These are phyloP conservation scores for Climacium dendroides DNA, from an alignment of 225 moss, liverwort and hornwort genomes.

Conservation along the genomic window DNA sequence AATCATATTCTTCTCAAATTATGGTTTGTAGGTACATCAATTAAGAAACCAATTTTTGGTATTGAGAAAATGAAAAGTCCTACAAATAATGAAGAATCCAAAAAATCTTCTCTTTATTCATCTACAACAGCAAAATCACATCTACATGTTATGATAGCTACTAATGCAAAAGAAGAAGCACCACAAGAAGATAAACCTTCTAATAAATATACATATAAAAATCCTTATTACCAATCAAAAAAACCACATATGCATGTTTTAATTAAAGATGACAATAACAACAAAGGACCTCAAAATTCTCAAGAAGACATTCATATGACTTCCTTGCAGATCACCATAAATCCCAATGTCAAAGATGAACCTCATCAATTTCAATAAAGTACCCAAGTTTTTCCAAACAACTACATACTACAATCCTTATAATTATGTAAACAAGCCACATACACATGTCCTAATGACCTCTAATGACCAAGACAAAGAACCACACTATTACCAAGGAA, in stretches of 20 bases:
- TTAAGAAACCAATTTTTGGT: background rate
- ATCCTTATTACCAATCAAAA: background rate
- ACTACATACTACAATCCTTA: background rate
- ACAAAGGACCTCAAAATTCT: background rate
- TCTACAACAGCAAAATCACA: background rate
- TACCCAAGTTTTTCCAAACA: background rate
- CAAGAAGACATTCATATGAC: background rate
- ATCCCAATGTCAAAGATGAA: background rate
- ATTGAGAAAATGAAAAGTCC: background rate
- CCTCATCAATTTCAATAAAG: too few relatives aligned
- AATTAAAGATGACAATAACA: background rate
- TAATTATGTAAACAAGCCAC: background rate
- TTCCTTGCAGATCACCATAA: background rate
- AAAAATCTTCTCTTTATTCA: background rate
- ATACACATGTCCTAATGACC: background rate
- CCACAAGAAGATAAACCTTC: background rate
- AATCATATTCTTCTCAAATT: background rate
- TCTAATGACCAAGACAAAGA: background rate
- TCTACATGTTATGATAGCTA: background rate
- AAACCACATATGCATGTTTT: background rate
- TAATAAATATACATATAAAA: background rate
- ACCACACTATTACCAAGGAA: background rate
- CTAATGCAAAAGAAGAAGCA: background rate
- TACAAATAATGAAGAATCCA: background rate
- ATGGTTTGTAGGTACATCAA: background rate